phyloP scores from a whole-genome alignment of 1,284 basidiomycete genomes.

The Fomes fomentarius region DNA sequence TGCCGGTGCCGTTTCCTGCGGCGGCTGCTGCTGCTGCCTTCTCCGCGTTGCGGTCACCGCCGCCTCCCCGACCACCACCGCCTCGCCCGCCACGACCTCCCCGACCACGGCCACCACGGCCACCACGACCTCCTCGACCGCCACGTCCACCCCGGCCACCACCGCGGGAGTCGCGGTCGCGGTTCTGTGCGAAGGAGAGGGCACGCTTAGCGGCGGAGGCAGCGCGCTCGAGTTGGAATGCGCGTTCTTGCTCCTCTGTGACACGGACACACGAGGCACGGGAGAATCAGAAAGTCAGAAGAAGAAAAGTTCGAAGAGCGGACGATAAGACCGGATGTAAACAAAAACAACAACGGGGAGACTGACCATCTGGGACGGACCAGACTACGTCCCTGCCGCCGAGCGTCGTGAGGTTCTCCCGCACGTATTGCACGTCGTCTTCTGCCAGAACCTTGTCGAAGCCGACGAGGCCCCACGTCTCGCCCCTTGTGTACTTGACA shows the following conservation, averaged over 20 bases:
- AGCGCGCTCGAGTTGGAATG: slow-evolving; percentile 73
- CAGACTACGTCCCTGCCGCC: slow-evolving; percentile 65
- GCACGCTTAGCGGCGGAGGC: slow-evolving; percentile 60
- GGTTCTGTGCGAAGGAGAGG: slow-evolving; percentile 32
- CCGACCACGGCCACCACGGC: slow-evolving; percentile 48
- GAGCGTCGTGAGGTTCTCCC: slow-evolving; percentile 62
- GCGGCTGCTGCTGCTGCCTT: slow-evolving; percentile 27
- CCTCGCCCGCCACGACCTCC: slow-evolving; percentile 37
- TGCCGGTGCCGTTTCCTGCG: slow-evolving; percentile 18
- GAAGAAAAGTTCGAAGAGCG: neutral
- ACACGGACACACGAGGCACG: neutral
- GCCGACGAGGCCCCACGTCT: slow-evolving; percentile 46
- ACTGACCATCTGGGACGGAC: slow-evolving; percentile 61
- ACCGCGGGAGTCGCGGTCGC: slow-evolving; percentile 39
- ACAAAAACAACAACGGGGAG: neutral
- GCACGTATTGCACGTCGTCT: slow-evolving; percentile 66
- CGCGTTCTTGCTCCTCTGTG: slow-evolving; percentile 64
- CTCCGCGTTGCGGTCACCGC: slow-evolving; percentile 27
- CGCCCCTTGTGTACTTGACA: slow-evolving; percentile 69
- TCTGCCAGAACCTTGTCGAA: slow-evolving; percentile 66
- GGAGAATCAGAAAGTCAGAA: neutral
- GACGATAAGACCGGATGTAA: slow-evolving; percentile 2
- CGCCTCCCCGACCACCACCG: slow-evolving; percentile 35
- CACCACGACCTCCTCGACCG: slow-evolving; percentile 47
- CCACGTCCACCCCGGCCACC: slow-evolving; percentile 44